phyloP scores from a whole-genome alignment of 441 rosid genomes.

The Arabidopsis lyrata region DNA sequence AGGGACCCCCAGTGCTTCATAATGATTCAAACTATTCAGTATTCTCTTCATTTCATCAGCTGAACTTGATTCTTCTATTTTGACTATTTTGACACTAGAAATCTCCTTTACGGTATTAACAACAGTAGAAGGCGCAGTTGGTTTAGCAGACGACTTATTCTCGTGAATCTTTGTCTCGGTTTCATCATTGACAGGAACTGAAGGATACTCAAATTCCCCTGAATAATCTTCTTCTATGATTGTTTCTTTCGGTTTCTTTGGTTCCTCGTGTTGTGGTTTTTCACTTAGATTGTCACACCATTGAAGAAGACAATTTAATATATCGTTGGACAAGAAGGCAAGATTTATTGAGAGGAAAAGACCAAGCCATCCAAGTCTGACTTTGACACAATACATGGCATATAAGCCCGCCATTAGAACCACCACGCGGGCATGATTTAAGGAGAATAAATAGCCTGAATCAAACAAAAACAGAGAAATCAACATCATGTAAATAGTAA shows the following conservation, averaged over 20 bases:
- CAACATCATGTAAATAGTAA: constrained; percentile 3
- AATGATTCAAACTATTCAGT: constrained; percentile 76
- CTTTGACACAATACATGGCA: constrained; percentile 86
- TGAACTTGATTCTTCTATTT: constrained; percentile 72
- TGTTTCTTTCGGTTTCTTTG: constrained; percentile 60
- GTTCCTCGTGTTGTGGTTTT: constrained; percentile 65
- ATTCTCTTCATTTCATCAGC: constrained; percentile 92
- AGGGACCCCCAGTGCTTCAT: constrained; percentile 84
- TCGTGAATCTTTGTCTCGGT: constrained; percentile 56
- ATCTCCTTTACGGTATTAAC: constrained; percentile 56
- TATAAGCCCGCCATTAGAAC: constrained; percentile 77
- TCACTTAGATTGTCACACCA: constrained; percentile 85
- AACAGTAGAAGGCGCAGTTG: constrained; percentile 58
- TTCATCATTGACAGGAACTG: constrained; percentile 67
- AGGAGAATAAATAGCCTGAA: constrained; percentile 93
- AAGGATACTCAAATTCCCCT: constrained; percentile 62
- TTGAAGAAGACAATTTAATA: constrained; percentile 72
- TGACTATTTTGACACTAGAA: constrained; percentile 55
- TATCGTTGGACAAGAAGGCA: constrained; percentile 91
- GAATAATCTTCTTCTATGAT: constrained; percentile 71
- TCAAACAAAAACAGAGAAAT: constrained; percentile 41
- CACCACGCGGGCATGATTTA: constrained; percentile 90
- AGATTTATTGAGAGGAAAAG: constrained; percentile 85
- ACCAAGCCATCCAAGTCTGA: constrained; percentile 96
- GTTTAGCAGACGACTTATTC: constrained; percentile 71